phyloP scores from a whole-genome alignment of 495 filamentous ascomycete species.

The Podospora conica region DNA sequence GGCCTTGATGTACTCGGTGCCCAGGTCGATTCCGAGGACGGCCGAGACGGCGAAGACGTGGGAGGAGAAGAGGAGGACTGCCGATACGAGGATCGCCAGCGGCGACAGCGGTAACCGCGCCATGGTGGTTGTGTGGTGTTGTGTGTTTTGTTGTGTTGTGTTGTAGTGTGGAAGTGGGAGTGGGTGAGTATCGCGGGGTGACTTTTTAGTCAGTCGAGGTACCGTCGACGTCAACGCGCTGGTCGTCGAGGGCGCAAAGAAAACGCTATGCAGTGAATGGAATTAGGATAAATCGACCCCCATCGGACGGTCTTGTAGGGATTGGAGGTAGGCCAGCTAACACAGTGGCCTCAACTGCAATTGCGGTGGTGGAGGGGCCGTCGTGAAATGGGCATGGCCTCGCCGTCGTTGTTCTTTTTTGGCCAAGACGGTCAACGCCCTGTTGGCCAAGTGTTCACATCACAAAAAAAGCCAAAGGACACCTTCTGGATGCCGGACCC shows the following conservation, averaged over 20 bases:
- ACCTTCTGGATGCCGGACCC: conserved; percentile 19
- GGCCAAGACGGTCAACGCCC: not conserved
- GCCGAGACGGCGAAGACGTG: conserved; percentile 53
- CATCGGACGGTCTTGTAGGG: not conserved
- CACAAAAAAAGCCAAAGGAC: conserved; percentile 36
- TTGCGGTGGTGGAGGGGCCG: not conserved
- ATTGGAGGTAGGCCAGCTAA: conserved; percentile 9
- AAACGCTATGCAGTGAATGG: conserved; percentile 11
- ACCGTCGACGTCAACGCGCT: not conserved
- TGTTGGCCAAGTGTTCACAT: conserved; percentile 24
- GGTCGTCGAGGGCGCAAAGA: not conserved
- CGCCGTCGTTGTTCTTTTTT: not conserved
- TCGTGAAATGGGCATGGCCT: conserved; percentile 7
- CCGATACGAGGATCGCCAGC: conserved; percentile 37
- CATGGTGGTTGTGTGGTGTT: conserved; percentile 31
- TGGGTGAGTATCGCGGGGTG: not conserved
- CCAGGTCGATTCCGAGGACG: conserved; percentile 89
- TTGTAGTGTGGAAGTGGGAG: not conserved
- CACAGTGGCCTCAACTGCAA: conserved; percentile 14
- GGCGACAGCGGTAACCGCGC: conserved; percentile 37
- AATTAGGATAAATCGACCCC: conserved; percentile 7
- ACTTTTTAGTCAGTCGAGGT: not conserved
- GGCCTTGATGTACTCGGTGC: conserved; percentile 96
- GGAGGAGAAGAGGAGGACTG: conserved; percentile 44
- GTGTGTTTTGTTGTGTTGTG: conserved; percentile 1